phyloP scores from a whole-genome alignment of 2,329 filamentous ascomycete genomes.

The Epicoccum sorghinum region DNA sequence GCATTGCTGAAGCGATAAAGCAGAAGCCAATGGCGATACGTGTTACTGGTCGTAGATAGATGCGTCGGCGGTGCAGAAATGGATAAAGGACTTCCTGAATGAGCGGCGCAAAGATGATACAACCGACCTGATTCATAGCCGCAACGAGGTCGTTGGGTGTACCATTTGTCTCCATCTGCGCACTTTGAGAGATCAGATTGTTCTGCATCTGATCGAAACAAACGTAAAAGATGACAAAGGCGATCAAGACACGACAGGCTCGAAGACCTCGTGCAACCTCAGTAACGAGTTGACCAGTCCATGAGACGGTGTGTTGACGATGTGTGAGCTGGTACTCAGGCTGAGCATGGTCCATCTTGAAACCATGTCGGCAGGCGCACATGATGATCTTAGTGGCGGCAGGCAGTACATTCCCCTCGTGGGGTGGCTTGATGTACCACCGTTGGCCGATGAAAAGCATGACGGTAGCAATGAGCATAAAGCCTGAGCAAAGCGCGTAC shows the following conservation, averaged over 20 bases:
- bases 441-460: constrained; percentile 53
- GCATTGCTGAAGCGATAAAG: constrained; percentile 38
- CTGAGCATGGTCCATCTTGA: constrained; percentile 32
- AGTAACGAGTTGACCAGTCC: constrained; percentile 33
- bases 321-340: constrained; percentile 35
- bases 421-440: constrained; percentile 29
- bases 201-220: constrained; percentile 50
- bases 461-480: constrained; percentile 67
- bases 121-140: constrained; percentile 40
- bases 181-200: constrained; percentile 47
- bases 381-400: constrained; percentile 33
- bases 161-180: constrained; percentile 40
- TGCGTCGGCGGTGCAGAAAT: constrained; percentile 32
- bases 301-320: constrained; percentile 28
- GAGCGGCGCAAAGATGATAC: constrained; percentile 41
- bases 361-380: constrained; percentile 36
- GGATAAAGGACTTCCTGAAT: constrained; percentile 40
- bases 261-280: constrained; percentile 38
- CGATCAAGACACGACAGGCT: constrained; percentile 43
- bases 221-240: constrained; percentile 44
- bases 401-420: constrained; percentile 32
- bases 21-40: constrained; percentile 41
- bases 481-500: constrained; percentile 65
- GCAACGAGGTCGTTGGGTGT: constrained; percentile 47
- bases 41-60: constrained; percentile 37